phyloP scores from a whole-genome alignment of 139 green algal species.

The Haematococcus lacustris region DNA sequence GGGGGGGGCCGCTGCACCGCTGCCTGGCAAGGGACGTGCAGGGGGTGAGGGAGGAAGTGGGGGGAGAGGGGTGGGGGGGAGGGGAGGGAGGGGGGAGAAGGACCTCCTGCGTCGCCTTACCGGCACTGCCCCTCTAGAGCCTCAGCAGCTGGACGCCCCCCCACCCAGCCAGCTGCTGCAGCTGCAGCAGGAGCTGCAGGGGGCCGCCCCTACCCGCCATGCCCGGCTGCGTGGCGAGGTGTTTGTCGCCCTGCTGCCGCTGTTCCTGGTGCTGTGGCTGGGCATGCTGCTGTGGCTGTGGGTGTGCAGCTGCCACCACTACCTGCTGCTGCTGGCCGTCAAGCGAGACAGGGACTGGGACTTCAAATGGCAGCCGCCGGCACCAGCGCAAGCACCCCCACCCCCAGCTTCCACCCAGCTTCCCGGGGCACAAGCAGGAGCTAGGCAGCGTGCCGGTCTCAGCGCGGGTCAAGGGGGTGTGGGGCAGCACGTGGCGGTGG shows the following conservation, averaged over 20 bases:
- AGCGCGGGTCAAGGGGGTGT: not conserved
- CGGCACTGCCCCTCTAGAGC: too few relatives aligned
- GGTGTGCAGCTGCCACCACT: slow-evolving; percentile 8
- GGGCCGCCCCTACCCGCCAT: too few relatives aligned
- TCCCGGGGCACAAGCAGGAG: not conserved
- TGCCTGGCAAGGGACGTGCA: too few relatives aligned
- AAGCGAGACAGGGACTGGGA: not conserved
- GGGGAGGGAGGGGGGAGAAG: too few relatives aligned
- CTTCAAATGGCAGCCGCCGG: slow-evolving; percentile 4
- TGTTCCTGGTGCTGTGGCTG: slow-evolving; percentile 25
- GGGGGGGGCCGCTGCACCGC: too few relatives aligned
- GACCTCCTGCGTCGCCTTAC: too few relatives aligned
- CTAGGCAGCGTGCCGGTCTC: not conserved
- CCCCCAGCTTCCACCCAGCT: not conserved
- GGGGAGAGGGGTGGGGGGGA: too few relatives aligned
- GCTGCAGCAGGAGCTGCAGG: too few relatives aligned
- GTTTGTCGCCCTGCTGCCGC: slow-evolving; percentile 18
- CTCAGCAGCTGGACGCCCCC: too few relatives aligned
- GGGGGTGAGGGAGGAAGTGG: too few relatives aligned
- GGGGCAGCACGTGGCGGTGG: not conserved
- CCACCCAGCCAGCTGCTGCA: too few relatives aligned
- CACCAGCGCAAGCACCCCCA: not conserved
- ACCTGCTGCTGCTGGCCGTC: slow-evolving; percentile 13
- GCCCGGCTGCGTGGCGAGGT: slow-evolving; percentile 6
- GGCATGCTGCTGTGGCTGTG: slow-evolving; percentile 18